phyloP scores from a whole-genome alignment of 257 asterid species.

The Solanum tarapatanum region DNA sequence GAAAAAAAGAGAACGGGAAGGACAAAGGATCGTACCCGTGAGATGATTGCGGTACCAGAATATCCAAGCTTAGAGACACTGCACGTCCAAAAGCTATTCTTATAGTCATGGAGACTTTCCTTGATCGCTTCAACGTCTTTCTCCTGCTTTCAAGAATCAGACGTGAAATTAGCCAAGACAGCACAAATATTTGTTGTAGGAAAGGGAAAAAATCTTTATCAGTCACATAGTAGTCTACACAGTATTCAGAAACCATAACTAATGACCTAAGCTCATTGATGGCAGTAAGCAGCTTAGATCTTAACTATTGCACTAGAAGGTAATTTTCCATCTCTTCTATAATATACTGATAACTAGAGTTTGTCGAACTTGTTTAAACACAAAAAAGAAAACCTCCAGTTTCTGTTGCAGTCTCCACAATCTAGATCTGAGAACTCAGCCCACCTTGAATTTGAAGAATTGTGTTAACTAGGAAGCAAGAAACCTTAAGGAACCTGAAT shows the following conservation, averaged over 20 bases:
- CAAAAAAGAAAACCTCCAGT: neutral
- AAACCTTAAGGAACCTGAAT: neutral
- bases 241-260: neutral
- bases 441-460: neutral
- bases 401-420: neutral
- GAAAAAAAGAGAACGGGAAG: neutral
- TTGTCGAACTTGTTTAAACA: neutral
- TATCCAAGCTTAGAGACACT: constrained; percentile 86
- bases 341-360: neutral
- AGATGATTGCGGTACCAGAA: constrained; percentile 89
- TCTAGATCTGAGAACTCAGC: neutral
- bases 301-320: neutral
- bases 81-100: constrained; percentile 86
- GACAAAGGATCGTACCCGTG: constrained; percentile 44
- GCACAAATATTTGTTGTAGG: neutral
- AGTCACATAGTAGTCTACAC: neutral
- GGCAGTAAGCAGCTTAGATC: neutral
- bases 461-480: neutral
- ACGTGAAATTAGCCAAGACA: neutral
- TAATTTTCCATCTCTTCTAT: neutral
- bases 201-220: neutral
- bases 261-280: neutral
- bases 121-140: constrained; percentile 72
- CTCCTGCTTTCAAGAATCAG: constrained; percentile 45
- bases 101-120: constrained; percentile 61